These are phyloP conservation scores for Dactylellina haptotyla DNA, from an alignment of 2,329 filamentous ascomycete species.

Conservation along the genomic window DNA sequence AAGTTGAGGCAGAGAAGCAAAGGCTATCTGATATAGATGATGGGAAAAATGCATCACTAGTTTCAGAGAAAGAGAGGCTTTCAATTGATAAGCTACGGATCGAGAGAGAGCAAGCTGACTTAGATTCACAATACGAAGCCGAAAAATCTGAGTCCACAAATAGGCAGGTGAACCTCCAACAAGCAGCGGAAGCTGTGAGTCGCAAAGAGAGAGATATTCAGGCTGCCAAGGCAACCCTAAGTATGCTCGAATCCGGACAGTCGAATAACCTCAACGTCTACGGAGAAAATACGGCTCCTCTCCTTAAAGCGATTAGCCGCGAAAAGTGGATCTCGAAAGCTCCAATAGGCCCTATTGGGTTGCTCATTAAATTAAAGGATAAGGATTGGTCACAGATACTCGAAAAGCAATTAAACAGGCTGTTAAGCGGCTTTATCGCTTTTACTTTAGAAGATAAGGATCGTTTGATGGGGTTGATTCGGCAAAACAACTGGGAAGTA, in stretches of 20 bases:
- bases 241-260: slow-evolving; percentile 57
- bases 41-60: slow-evolving; percentile 59
- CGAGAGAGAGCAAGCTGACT: slow-evolving; percentile 70
- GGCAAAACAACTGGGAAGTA: slow-evolving; percentile 62
- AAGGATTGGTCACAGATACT: slow-evolving; percentile 85
- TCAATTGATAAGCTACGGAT: slow-evolving; percentile 71
- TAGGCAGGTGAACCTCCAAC: slow-evolving; percentile 59
- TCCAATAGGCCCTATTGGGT: slow-evolving; percentile 85
- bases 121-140: slow-evolving; percentile 69
- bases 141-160: slow-evolving; percentile 62
- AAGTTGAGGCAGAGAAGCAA: slow-evolving; percentile 52
- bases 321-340: slow-evolving; percentile 75
- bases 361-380: slow-evolving; percentile 78
- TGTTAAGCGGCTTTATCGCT: slow-evolving; percentile 82
- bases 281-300: slow-evolving; percentile 66
- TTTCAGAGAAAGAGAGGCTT: slow-evolving; percentile 65
- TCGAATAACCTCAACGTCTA: slow-evolving; percentile 29
- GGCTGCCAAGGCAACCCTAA: slow-evolving; percentile 57
- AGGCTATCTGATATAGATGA: slow-evolving; percentile 59
- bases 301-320: slow-evolving; percentile 75
- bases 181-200: not conserved
- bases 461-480: slow-evolving; percentile 74
- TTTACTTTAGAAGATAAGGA: slow-evolving; percentile 78
- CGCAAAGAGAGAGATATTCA: slow-evolving; percentile 55
- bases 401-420: slow-evolving; percentile 77